A percentile compares a stretch with the other conserved stretches of the same genome.
Conservation (phyloP, 2,329 filamentous ascomycete genomes). For the Endocalyx cinctus region DNA sequence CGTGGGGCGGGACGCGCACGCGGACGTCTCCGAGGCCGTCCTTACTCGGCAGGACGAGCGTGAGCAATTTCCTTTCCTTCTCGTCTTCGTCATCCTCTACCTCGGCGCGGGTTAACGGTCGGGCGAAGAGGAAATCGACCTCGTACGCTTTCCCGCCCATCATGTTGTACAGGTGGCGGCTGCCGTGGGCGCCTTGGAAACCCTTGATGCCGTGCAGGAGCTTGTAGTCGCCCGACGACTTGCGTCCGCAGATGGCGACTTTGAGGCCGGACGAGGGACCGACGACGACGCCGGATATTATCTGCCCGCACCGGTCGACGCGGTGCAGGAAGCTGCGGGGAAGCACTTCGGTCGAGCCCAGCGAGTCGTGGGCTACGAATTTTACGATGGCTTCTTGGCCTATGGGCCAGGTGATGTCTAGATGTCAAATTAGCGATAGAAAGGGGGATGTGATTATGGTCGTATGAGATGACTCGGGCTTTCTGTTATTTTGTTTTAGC, state of each 20-base stretch:
- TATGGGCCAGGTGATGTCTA: conserved; percentile 28
- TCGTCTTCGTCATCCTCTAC: background rate
- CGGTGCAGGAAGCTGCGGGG: conserved; percentile 19
- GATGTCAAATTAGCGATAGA: too few relatives aligned
- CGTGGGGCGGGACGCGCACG: conserved; percentile 13
- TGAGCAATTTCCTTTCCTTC: background rate
- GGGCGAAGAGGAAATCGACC: conserved; percentile 25
- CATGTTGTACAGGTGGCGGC: conserved; percentile 28
- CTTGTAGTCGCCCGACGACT: conserved; percentile 15
- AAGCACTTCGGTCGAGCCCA: conserved; percentile 19
- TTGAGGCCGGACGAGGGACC: conserved; percentile 11
- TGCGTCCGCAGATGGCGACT: conserved; percentile 22
- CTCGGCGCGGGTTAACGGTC: conserved; percentile 3
- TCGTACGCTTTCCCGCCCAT: conserved; percentile 25
- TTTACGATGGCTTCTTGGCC: conserved; percentile 23
- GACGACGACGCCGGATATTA: conserved; percentile 19
- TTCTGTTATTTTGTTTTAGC: too few relatives aligned
- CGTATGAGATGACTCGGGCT: too few relatives aligned
- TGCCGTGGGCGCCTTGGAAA: conserved; percentile 25
- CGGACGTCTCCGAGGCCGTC: conserved; percentile 6
- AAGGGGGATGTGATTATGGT: too few relatives aligned
- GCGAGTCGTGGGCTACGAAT: conserved; percentile 23
- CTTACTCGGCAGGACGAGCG: conserved; percentile 17
- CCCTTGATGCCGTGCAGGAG: conserved; percentile 20
- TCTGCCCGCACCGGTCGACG: conserved; percentile 22